Conservation (phyloP, 768 basidiomycete genomes). For the Amanita phalloides region DNA sequence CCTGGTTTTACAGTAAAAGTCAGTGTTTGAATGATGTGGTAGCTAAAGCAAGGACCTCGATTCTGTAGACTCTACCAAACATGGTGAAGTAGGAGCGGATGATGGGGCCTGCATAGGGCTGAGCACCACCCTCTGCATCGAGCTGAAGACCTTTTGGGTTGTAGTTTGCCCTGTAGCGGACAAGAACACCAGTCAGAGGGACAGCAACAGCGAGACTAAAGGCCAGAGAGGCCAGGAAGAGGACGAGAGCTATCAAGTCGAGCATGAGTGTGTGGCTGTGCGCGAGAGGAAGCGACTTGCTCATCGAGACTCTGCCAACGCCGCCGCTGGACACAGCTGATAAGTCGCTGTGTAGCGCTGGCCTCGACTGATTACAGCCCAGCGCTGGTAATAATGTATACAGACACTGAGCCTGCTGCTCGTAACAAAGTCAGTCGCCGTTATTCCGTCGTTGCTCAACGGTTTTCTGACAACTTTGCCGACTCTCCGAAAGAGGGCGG, state of each 20-base stretch:
- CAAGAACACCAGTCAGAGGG: slow-evolving; percentile 56
- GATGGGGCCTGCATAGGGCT: slow-evolving; percentile 71
- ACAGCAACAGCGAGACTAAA: slow-evolving; percentile 49
- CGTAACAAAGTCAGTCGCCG: slow-evolving; percentile 39
- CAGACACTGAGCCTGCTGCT: slow-evolving; percentile 30
- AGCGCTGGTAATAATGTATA: slow-evolving; percentile 27
- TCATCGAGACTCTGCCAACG: no score
- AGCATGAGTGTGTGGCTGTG: slow-evolving; percentile 14
- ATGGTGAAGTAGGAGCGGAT: slow-evolving; percentile 68
- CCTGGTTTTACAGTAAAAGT: slow-evolving; percentile 20
- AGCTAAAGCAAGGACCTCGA: slow-evolving; percentile 42
- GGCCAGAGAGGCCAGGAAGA: slow-evolving; percentile 34
- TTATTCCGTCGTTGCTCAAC: background rate
- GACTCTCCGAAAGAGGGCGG: slow-evolving; percentile 23
- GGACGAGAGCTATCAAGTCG: slow-evolving; percentile 22
- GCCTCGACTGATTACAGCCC: slow-evolving; percentile 9
- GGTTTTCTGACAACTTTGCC: slow-evolving; percentile 7
- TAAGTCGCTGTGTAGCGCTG: background rate
- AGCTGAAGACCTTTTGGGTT: slow-evolving; percentile 78
- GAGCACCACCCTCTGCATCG: slow-evolving; percentile 65
- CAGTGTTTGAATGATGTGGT: background rate
- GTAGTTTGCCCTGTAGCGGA: slow-evolving; percentile 76
- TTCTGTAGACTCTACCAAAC: slow-evolving; percentile 54
- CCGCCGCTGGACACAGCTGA: no score
- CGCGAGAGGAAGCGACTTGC: no score